A percentile compares a stretch with the other conserved stretches of the same genome.
These are phyloP conservation scores for Potentilla sterilis DNA, from an alignment of 306 rosid genomes.

Conservation along the genomic window DNA sequence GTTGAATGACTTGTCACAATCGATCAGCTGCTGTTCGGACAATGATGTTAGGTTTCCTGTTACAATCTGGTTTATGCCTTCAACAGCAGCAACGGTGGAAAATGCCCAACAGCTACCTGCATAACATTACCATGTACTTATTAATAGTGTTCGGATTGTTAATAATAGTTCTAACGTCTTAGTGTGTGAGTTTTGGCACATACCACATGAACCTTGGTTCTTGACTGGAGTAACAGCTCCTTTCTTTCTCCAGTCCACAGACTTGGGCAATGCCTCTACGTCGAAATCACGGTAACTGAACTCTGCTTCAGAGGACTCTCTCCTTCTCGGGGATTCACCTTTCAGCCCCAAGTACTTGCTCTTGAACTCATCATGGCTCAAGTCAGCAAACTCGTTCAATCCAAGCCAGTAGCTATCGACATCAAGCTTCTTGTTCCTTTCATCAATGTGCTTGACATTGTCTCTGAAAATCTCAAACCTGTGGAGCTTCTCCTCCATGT, in stretches of 20 bases:
- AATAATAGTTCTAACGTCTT: too few relatives aligned
- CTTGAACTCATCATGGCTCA: constrained; percentile 56
- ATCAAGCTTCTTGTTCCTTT: constrained; percentile 39
- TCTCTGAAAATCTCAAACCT: constrained; percentile 45
- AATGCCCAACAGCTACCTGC: constrained; percentile 62
- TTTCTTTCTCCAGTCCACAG: constrained; percentile 54
- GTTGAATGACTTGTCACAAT: constrained; percentile 44
- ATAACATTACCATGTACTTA: not conserved
- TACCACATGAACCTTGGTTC: constrained; percentile 57
- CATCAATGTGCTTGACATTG: constrained; percentile 53
- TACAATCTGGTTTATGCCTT: constrained; percentile 48
- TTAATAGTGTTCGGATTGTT: not conserved
- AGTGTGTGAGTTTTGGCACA: constrained; percentile 13
- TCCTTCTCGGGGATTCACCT: constrained; percentile 22
- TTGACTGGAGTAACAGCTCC: constrained; percentile 52
- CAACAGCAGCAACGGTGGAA: constrained; percentile 51
- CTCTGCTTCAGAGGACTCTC: constrained; percentile 18
- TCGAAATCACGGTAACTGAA: constrained; percentile 37
- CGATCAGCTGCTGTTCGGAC: constrained; percentile 51
- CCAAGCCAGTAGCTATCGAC: constrained; percentile 49
- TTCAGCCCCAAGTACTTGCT: constrained; percentile 43
- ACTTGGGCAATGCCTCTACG: constrained; percentile 36
- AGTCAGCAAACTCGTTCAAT: constrained; percentile 50
- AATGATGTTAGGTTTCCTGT: constrained; percentile 50
- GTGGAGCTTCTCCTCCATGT: constrained; percentile 45